Evolutionary conservation across 495 filamentous ascomycete species (phyloP), one percentile per base, ranked within the genome.

Genomic region (Penicillium paradoxum): DNA sequence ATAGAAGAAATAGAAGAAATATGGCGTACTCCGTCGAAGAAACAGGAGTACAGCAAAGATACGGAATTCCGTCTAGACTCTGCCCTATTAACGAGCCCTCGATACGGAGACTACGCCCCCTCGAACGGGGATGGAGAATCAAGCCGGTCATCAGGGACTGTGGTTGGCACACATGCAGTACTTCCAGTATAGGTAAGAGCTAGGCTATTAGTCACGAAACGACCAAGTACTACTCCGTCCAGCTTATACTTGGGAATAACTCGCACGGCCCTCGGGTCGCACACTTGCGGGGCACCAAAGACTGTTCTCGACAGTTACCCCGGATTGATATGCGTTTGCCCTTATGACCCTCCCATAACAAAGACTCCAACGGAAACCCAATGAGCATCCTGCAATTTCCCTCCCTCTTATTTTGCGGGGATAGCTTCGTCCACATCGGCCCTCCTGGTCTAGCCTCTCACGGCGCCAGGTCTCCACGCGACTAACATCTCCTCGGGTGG

Each of bases 241-340:
- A 3, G 24, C 24, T 27, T 27, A 3, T 3, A 27, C 24, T 7
- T 3, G 8, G n/a, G 17, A 17, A 47, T 18, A 14, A 18, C 7
- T 25, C 33, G 43, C 32, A 39, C 27, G 46, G 46, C 24, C 33
- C 46, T 48, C 45, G 45, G 45, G 45, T 47, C 45, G 21, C 32
- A 48, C 32, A 36, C 33, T 48, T 27, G 45, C 32, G 45, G 44
- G 45, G 44, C 40, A 42, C 40, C 25, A 22, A 9, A 49, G 46
- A 39, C 34, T 38, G 32, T 37, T 29, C 45, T 48, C n/a, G 2
- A 13, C 9, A 36, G 34, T 49, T 49, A 49, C 46, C 46, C 46
- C 46, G 34, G 46, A 49, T 49, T 49, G 46, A 49, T 39, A 39
- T 49, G 46, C 46, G 39, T n/a, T n/a, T 37, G 15, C 25, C 24